Base-by-base conservation (phyloP, 2,329 filamentous ascomycete genomes). In the Alternaria panax region DNA sequence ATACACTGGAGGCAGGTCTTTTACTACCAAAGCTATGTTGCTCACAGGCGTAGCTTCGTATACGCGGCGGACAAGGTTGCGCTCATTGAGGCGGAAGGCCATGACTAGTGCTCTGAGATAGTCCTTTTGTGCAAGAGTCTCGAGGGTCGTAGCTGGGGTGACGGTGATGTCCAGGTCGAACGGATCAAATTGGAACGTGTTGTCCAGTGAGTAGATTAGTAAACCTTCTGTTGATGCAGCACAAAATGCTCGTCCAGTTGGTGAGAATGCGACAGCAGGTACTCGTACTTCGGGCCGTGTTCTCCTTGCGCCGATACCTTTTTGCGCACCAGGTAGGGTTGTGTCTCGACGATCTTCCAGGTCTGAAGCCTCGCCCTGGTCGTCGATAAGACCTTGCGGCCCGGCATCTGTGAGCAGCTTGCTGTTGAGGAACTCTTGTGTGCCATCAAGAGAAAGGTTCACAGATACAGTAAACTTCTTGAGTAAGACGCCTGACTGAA, bases 401-500 rank as follows among this genome's bases (percentile, higher is more conserved):
- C 95, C 95, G 14, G 92, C 94, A 80, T 98, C 95, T 11, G 93
- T 97, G 70, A 99, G 85, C 20, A 92, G 84, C 71, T 90, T 92
- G 81, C 92, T 97, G 84, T 97, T 98, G 66, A 99, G 85, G 78
- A 96, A 97, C 77, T 99, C 95, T 74, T 98, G 94, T 1, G 95
- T 99, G 46, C 95, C 95, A 20, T 96, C 93, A 3, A 99, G 69
- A 2, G 93, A 96, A n/a, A 97, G 83, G 78, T 99, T 99, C 72
- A 97, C 87, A 69, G 92, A 96, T 71, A 98, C 93, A 2, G 94
- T 97, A 75, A 91, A 99, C 75, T 97, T 97, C 78, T 96, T 97
- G 56, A 98, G 83, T 11, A 99, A 82, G 0, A 95, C 92, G 77
- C 95, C 93, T 0, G 94, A 96, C 58, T 89, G 88, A 30, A 96